Evolutionary conservation across 495 filamentous ascomycete genomes (phyloP), one percentile per base, ranked within the genome.

Genomic region (Neurospora discreta): DNA sequence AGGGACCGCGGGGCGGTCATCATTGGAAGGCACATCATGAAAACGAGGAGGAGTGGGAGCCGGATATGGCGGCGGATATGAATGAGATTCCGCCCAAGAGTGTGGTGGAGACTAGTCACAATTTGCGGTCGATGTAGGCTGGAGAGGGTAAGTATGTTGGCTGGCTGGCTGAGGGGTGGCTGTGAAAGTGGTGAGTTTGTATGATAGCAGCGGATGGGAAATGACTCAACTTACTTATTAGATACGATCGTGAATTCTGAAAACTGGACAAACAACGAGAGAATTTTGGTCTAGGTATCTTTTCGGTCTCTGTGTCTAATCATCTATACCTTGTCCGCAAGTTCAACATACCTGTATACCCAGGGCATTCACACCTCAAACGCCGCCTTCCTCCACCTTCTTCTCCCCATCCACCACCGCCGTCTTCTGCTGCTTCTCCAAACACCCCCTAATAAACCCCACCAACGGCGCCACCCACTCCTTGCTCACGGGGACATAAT

Each of bases 401-500:
- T 8, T 60, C 43, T 71, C n/a, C 39, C 26, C 11, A 23, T 10
- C 20, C 33, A 10, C 71, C 39, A 0, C 23, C 68, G 4, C 30
- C 42, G 42, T 44, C 36, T 18, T 13, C 15, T 30, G 42, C 20
- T 70, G 13, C 42, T 83, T 80, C 77, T 85, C 81, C 52, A 77
- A 76, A 72, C 84, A 84, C 74, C 90, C 88, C 80, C 82, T 86
- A 38, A 98, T 86, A 81, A 97, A 99, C 38, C 84, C 87, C 44
- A 90, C 89, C 69, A 95, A 80, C 67, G 87, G 89, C 83, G 89
- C 89, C 44, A 91, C 88, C 87, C 90, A 97, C 73, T 92, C 89
- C 82, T 91, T 90, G 75, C 88, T 87, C 69, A 91, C 89, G 0
- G 95, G 95, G 77, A 99, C 84, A 78, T 95, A 97, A 80, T 99